phyloP scores from a whole-genome alignment of 306 rosid genomes.

The barrel medic (Medicago truncatula) region DNA sequence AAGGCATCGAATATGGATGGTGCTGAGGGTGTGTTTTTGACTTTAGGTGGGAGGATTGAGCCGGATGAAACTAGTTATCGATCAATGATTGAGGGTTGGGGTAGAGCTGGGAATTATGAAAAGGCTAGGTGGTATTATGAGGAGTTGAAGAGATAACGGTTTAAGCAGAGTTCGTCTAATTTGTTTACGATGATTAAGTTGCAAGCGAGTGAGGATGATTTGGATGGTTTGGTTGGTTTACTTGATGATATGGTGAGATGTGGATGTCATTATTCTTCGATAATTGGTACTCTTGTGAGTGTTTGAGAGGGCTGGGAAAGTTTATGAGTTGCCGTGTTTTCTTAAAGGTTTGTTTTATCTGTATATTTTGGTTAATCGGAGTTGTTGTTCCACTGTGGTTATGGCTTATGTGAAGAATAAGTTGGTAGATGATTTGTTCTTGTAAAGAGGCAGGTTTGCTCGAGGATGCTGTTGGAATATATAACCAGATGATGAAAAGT shows the following conservation, averaged over 20 bases:
- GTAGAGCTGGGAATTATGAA: slow-evolving; percentile 69
- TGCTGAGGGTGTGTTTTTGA: slow-evolving; percentile 67
- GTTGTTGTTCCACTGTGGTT: slow-evolving; percentile 79
- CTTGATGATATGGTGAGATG: slow-evolving; percentile 73
- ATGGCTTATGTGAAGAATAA: slow-evolving; percentile 82
- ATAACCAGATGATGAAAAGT: slow-evolving; percentile 53
- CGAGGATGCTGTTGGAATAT: slow-evolving; percentile 75
- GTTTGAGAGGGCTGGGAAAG: slow-evolving; percentile 80
- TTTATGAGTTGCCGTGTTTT: slow-evolving; percentile 65
- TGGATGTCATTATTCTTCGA: slow-evolving; percentile 76
- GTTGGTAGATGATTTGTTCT: slow-evolving; percentile 82
- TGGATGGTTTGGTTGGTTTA: slow-evolving; percentile 62
- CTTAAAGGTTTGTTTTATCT: slow-evolving; percentile 65
- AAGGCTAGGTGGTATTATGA: slow-evolving; percentile 60
- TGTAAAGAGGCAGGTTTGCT: slow-evolving; percentile 76
- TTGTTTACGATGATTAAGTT: slow-evolving; percentile 74
- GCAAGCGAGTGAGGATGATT: slow-evolving; percentile 74
- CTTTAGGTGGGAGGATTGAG: slow-evolving; percentile 49
- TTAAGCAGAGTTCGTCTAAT: slow-evolving; percentile 76
- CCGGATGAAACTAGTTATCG: slow-evolving; percentile 89
- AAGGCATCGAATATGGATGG: slow-evolving; percentile 73
- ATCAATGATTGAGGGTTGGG: slow-evolving; percentile 99
- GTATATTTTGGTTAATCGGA: slow-evolving; percentile 73
- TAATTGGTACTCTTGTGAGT: slow-evolving; percentile 67
- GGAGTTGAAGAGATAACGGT: slow-evolving; percentile 66